These are phyloP conservation scores for Rubroboletus satanas DNA, from an alignment of 768 basidiomycete genomes.

Conservation along the genomic window DNA sequence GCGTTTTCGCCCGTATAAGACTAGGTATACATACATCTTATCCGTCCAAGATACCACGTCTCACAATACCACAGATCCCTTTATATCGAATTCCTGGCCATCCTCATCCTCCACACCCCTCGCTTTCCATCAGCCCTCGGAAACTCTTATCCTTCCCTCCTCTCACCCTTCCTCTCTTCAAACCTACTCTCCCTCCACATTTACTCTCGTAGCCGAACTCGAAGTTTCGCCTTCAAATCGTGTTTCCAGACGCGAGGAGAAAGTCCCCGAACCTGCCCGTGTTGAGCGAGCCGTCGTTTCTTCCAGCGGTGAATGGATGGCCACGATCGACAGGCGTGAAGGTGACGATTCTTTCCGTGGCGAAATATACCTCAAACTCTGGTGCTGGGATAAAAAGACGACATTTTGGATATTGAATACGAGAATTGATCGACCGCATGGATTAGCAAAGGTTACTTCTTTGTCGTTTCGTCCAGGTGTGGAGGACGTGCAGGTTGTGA, in stretches of 20 bases:
- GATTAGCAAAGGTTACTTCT: conserved; percentile 53
- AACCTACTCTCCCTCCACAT: conserved; percentile 72
- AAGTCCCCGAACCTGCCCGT: conserved; percentile 65
- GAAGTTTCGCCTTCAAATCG: conserved; percentile 94
- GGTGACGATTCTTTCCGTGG: conserved; percentile 60
- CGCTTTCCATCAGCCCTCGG: conserved; percentile 68
- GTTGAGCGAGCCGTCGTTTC: conserved; percentile 72
- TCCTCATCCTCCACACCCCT: conserved; percentile 56
- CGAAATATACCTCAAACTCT: conserved; percentile 84
- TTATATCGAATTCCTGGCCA: conserved; percentile 31
- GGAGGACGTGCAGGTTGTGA: conserved; percentile 51
- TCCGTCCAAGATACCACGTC: neutral
- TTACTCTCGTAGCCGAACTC: conserved; percentile 74
- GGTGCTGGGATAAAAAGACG: conserved; percentile 73
- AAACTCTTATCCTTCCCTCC: conserved; percentile 82
- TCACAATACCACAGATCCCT: conserved; percentile 32
- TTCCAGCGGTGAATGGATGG: conserved; percentile 81
- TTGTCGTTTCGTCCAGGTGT: conserved; percentile 62
- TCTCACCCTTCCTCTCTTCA: conserved; percentile 96
- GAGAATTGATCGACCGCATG: conserved; percentile 86
- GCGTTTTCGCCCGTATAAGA: conserved; percentile 74
- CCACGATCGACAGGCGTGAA: conserved; percentile 76
- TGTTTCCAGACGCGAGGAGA: conserved; percentile 77
- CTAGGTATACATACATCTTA: conserved; percentile 47
- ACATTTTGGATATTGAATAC: conserved; percentile 77